These are phyloP conservation scores for Jamesozyma gamospora DNA, from an alignment of 805 yeast genomes.

Conservation along the genomic window DNA sequence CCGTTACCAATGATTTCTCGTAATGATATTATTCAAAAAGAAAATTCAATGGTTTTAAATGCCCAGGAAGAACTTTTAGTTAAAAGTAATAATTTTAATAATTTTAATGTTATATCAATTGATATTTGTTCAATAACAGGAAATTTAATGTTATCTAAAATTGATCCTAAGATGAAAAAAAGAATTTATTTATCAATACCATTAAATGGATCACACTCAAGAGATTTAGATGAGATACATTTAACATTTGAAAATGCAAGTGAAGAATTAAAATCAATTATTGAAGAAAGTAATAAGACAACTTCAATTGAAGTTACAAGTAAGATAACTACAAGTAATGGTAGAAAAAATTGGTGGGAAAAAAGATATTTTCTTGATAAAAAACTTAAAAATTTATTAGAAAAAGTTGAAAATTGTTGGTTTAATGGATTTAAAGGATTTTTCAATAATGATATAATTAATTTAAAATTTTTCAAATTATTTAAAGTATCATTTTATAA, in stretches of 20 bases:
- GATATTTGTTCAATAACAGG: conserved; percentile 51
- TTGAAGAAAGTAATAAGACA: conserved; percentile 50
- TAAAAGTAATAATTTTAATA: conserved; percentile 1
- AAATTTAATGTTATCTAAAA: conserved; percentile 45
- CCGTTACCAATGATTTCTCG: conserved; percentile 5
- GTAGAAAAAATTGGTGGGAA: conserved; percentile 72
- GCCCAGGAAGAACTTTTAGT: conserved; percentile 5
- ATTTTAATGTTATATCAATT: conserved; percentile 38
- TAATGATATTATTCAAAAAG: conserved; percentile 1
- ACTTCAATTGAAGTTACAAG: conserved; percentile 47
- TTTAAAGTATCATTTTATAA: conserved; percentile 33
- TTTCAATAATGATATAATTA: conserved; percentile 34
- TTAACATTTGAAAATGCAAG: conserved; percentile 39
- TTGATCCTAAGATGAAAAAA: conserved; percentile 22
- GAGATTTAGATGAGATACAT: conserved; percentile 35
- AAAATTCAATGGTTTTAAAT: conserved; percentile 2
- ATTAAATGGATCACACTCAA: conserved; percentile 37
- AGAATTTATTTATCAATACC: conserved; percentile 54
- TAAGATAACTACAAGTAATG: conserved; percentile 44
- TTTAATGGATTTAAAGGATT: conserved; percentile 67
- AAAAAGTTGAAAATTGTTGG: conserved; percentile 54
- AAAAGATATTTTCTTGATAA: conserved; percentile 52
- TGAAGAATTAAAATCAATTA: conserved; percentile 40
- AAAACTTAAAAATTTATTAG: conserved; percentile 43
- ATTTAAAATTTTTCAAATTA: conserved; percentile 16